A percentile compares a stretch with the other conserved stretches of the same genome.
phyloP scores from a whole-genome alignment of 192 early-diverging fungal genomes.

The Coemansia sp. region DNA sequence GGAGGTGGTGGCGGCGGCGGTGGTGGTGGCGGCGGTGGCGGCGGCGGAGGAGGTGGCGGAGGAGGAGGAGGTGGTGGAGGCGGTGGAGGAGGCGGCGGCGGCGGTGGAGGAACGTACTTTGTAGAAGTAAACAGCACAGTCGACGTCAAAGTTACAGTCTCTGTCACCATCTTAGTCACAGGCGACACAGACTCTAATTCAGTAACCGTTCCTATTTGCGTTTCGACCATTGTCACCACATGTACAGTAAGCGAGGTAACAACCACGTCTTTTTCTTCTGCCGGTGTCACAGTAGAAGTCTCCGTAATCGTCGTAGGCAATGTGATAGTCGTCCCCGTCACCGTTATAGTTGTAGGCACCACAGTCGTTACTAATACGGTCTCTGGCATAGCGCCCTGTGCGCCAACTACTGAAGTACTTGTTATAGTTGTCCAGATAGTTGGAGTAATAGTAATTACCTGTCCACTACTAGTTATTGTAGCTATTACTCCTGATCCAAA shows the following conservation, averaged over 20 bases:
- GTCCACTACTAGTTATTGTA: neutral
- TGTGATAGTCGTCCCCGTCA: neutral
- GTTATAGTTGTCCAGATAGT: neutral
- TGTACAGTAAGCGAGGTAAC: neutral
- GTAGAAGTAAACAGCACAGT: neutral
- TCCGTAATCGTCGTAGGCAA: neutral
- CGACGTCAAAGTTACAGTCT: conserved; percentile 13
- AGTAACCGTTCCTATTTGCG: neutral
- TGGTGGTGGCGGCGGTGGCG: neutral
- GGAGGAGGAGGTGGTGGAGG: neutral
- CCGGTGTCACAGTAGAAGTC: neutral
- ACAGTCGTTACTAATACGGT: neutral
- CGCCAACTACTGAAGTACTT: neutral
- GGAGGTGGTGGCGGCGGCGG: neutral
- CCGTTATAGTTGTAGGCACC: neutral
- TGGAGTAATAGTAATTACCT: neutral
- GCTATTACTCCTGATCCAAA: neutral
- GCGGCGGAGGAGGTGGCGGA: neutral
- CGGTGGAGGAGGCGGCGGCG: neutral
- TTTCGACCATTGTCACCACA: neutral
- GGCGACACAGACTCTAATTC: neutral
- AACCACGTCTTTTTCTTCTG: neutral
- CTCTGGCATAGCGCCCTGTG: neutral
- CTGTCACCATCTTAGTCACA: neutral
- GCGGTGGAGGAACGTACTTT: neutral